Percentiles rank a stretch among this genome's conserved stretches.
Conservation (phyloP, 2,329 filamentous ascomycete species). For the Parastagonospora nodorum region DNA sequence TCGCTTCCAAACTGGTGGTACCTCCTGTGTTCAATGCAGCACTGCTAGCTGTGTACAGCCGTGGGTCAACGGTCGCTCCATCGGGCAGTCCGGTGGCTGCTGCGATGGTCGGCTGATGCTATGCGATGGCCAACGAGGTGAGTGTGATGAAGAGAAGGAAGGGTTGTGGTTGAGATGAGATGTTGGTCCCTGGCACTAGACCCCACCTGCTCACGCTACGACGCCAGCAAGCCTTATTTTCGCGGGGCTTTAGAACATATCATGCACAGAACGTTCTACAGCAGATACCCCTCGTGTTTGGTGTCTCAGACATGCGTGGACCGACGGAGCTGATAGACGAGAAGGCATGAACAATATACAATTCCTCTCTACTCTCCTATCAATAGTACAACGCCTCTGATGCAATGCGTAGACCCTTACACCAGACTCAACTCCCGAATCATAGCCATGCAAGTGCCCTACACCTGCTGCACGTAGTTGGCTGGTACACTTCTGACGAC, state of each 20-base stretch:
- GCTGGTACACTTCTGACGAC: slow-evolving; percentile 87
- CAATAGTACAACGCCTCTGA: slow-evolving; percentile 3
- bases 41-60: neutral
- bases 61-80: neutral
- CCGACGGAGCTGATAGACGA: neutral
- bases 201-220: slow-evolving; percentile 6
- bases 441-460: slow-evolving; percentile 21
- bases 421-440: slow-evolving; percentile 15
- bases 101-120: neutral
- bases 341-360: slow-evolving; percentile 1
- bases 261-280: slow-evolving; percentile 6
- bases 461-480: slow-evolving; percentile 84
- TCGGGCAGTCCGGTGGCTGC: neutral
- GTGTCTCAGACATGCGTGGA: slow-evolving; percentile 1
- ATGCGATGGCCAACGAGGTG: neutral
- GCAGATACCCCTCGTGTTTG: slow-evolving; percentile 8
- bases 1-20: neutral
- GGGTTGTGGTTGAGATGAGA: neutral
- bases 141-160: neutral
- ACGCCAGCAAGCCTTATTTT: slow-evolving; percentile 1
- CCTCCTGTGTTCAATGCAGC: neutral
- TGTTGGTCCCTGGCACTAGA: slow-evolving; percentile 1
- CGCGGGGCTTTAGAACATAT: neutral
- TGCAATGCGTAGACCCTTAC: neutral
- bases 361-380: neutral